Evolutionary conservation across 2,329 filamentous ascomycete genomes (phyloP).

Genomic region (Colletotrichum horii): DNA sequence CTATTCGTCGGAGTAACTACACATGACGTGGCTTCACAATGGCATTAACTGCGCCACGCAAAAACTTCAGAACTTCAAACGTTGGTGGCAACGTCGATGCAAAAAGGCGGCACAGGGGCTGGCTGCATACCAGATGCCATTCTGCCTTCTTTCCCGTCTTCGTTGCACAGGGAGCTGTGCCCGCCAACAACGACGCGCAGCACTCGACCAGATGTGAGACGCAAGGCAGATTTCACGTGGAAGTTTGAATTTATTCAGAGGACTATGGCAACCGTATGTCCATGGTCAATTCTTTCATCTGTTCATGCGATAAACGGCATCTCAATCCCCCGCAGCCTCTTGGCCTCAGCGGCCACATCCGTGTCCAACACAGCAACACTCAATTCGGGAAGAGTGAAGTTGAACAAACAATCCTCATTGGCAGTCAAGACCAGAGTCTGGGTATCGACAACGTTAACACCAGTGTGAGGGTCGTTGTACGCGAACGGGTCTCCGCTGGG

Average conservation of each 20-base stretch:
- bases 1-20: too few relatives aligned
- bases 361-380: constrained; percentile 62
- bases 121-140: too few relatives aligned
- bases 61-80: too few relatives aligned
- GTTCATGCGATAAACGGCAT: not conserved
- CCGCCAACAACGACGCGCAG: too few relatives aligned
- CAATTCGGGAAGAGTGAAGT: constrained; percentile 57
- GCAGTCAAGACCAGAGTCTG: constrained; percentile 43
- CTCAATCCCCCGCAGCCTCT: not conserved
- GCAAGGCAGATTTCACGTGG: not conserved
- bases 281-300: too few relatives aligned
- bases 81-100: too few relatives aligned
- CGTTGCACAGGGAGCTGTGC: too few relatives aligned
- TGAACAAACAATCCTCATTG: constrained; percentile 50
- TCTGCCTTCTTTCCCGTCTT: too few relatives aligned
- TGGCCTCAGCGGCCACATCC: not conserved
- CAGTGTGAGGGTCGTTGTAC: constrained; percentile 47
- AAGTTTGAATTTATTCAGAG: not conserved
- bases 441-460: constrained; percentile 55
- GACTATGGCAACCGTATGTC: not conserved
- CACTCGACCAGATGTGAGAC: too few relatives aligned
- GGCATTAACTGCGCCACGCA: too few relatives aligned
- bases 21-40: too few relatives aligned
- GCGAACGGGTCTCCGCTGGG: constrained; percentile 43
- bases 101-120: too few relatives aligned